Conservation (phyloP, 805 yeast species). For the Ogataea nitratoaversa region DNA sequence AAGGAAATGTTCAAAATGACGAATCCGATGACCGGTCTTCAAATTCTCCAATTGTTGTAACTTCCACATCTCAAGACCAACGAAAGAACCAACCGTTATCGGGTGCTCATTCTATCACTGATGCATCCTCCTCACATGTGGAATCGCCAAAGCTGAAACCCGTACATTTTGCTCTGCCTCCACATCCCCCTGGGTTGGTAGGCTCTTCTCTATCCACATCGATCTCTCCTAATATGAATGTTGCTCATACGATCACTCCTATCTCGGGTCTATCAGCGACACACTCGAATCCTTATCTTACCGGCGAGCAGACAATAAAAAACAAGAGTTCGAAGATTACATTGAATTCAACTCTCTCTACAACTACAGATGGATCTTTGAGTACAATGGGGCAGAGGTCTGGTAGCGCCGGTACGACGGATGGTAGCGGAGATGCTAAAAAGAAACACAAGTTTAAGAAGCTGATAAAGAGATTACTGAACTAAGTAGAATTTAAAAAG, state of each 20-base stretch:
- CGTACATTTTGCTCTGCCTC: neutral
- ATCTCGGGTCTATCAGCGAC: neutral
- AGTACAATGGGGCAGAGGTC: neutral
- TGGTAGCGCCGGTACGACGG: no score
- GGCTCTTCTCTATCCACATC: neutral
- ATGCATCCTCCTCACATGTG: neutral
- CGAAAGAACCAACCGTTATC: no score
- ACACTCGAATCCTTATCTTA: neutral
- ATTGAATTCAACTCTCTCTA: neutral
- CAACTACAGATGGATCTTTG: neutral
- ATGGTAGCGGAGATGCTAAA: conserved; percentile 1
- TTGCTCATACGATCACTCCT: neutral
- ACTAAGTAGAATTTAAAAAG: no score
- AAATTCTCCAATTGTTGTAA: neutral
- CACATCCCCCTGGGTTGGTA: neutral
- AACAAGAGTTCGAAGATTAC: conserved; percentile 1
- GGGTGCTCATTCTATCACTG: neutral
- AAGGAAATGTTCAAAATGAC: neutral
- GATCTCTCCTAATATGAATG: neutral
- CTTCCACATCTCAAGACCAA: no score
- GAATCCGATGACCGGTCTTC: neutral
- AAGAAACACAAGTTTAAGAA: conserved; percentile 12
- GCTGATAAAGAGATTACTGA: conserved; percentile 13
- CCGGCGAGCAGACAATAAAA: neutral
- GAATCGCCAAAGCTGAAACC: neutral